Base-by-base conservation (phyloP, 495 filamentous ascomycete genomes). In the Thozetella sp. region DNA sequence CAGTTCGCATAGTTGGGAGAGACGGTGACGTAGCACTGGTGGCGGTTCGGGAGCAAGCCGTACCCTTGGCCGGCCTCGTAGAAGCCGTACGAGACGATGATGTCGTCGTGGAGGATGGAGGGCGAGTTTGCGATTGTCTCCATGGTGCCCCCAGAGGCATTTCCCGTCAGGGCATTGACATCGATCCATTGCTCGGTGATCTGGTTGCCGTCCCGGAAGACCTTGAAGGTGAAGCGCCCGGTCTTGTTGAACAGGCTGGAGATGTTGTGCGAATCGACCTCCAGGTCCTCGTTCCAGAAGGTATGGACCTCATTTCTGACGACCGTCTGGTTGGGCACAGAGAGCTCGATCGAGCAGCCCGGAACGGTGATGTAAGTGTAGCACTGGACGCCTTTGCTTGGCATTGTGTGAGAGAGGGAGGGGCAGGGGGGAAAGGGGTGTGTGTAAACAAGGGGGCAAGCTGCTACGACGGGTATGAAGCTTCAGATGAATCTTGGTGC, bases 21-120 rank as follows among this genome's bases (percentile, higher is more conserved):
- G 0, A 85, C 75, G 9, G 79, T 74, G 13, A 85, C 73, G 57
- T 81, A 84, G 69, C 78, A 83, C 60, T 83, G 80, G 59, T 83
- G 75, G 19, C 69, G 69, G 50, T 72, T 78, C 2, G 82, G 75
- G 9, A 84, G 71, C 6, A 76, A 73, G 2, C 65, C 70, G 10
- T 69, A 64, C 6, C 81, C 80, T 2, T 65, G 57, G 9, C 81
- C 82, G 25, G 80, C 75, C 23, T 82, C 77, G 68, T 84, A 85
- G 57, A 84, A 76, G 19, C 82, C 80, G 59, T 81, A 86, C 0
- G 63, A 64, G 2, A 79, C 69, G 12, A 80, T 69, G 51, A 84
- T 65, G 51, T 71, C 60, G 45, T 62, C 70, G 26, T 59, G 53
- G 13, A 80, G 61, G 56, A 80, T 66, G n/a, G 77, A 73, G 0